phyloP scores from a whole-genome alignment of 2,329 filamentous ascomycete genomes.

The Fusarium pilosicola region DNA sequence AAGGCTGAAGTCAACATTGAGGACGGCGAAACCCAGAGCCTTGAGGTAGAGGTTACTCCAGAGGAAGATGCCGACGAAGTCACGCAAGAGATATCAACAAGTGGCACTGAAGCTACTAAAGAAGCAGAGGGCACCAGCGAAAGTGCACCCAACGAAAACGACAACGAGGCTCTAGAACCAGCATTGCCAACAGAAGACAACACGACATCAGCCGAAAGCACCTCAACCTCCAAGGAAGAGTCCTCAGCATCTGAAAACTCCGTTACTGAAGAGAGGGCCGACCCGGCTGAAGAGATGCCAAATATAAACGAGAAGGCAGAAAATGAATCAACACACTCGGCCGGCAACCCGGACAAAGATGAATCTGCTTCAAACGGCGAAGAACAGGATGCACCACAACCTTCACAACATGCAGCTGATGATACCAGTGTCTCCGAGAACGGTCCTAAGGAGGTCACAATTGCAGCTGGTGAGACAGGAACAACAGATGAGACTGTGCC shows the following conservation, averaged over 20 bases:
- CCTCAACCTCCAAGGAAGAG: slow-evolving; percentile 3
- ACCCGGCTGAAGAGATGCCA: slow-evolving; percentile 3
- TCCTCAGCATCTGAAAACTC: background rate
- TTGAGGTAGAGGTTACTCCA: background rate
- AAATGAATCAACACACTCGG: background rate
- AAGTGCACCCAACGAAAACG: background rate
- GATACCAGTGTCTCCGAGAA: background rate
- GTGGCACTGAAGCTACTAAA: background rate
- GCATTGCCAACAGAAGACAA: background rate
- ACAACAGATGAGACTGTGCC: background rate
- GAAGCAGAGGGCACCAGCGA: slow-evolving; percentile 13
- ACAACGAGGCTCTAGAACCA: slow-evolving; percentile 8
- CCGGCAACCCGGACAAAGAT: background rate
- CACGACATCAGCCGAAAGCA: slow-evolving; percentile 7
- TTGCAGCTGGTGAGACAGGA: slow-evolving; percentile 3
- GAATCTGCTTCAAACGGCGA: background rate
- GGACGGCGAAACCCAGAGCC: background rate
- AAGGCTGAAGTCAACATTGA: slow-evolving; percentile 15
- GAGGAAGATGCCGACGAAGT: slow-evolving; percentile 7
- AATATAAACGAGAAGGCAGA: background rate
- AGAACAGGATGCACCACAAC: background rate
- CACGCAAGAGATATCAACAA: background rate
- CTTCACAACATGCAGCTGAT: background rate
- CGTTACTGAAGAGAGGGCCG: background rate
- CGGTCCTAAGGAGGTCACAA: background rate